Percentiles rank a stretch among this genome's conserved stretches.
phyloP scores from a whole-genome alignment of 2,329 filamentous ascomycete genomes.

The Sarocladium strictum region DNA sequence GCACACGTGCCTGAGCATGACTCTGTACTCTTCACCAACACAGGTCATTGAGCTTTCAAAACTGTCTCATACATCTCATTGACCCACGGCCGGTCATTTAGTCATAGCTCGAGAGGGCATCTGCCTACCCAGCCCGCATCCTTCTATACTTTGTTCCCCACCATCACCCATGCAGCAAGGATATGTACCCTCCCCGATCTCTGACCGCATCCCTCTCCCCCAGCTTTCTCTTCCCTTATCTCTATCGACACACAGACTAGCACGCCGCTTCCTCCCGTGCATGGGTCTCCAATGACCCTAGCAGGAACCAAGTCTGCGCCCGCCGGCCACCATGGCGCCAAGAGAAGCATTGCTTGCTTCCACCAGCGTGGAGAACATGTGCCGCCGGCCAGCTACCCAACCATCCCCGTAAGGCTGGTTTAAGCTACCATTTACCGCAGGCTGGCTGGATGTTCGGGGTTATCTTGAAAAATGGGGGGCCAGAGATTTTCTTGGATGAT shows the following conservation, averaged over 20 bases:
- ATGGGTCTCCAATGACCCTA: not conserved
- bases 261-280: not conserved
- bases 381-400: not conserved
- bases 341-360: not conserved
- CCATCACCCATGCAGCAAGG: not conserved
- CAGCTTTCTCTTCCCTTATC: constrained; percentile 5
- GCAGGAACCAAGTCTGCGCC: not conserved
- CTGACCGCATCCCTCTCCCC: not conserved
- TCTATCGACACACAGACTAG: constrained; percentile 5
- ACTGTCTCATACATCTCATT: not conserved
- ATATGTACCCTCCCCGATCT: not conserved
- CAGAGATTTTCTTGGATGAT: not conserved
- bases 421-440: not conserved
- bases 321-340: not conserved
- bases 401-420: not conserved
- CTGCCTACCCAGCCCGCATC: no score
- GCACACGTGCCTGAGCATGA: no score
- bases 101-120: no score
- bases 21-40: no score
- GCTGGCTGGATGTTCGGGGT: not conserved
- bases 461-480: constrained; percentile 2
- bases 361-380: not conserved
- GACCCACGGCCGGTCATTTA: no score
- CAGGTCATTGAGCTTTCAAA: no score
- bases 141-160: not conserved